These are phyloP conservation scores for Diaporthe sp. DNA, from an alignment of 2,329 filamentous ascomycete genomes.

Conservation along the genomic window DNA sequence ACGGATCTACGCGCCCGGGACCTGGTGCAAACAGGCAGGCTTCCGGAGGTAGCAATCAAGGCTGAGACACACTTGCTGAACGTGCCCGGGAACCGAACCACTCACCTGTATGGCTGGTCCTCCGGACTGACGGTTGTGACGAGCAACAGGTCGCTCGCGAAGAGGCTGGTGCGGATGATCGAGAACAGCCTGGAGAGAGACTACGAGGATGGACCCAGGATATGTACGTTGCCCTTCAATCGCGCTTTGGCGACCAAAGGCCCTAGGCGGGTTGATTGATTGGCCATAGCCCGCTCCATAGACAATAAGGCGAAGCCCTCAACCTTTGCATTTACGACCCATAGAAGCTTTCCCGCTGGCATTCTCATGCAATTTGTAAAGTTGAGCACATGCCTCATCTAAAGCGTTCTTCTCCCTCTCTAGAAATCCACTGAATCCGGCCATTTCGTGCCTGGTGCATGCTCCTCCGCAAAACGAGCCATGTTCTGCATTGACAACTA, in stretches of 20 bases:
- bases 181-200: slow-evolving; percentile 35
- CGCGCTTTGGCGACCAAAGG: slow-evolving; percentile 40
- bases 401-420: too few relatives aligned
- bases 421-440: not conserved
- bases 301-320: not conserved
- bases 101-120: slow-evolving; percentile 33
- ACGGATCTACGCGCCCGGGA: not conserved
- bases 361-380: too few relatives aligned
- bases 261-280: slow-evolving; percentile 25
- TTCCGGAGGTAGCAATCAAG: slow-evolving; percentile 34
- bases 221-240: slow-evolving; percentile 35
- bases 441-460: too few relatives aligned
- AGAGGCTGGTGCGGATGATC: slow-evolving; percentile 33
- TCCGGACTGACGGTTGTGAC: slow-evolving; percentile 32
- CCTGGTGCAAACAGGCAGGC: slow-evolving; percentile 23
- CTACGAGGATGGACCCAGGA: slow-evolving; percentile 36
- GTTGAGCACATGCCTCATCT: not conserved
- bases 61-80: slow-evolving; percentile 30
- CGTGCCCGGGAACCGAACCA: slow-evolving; percentile 33
- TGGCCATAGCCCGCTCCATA: not conserved
- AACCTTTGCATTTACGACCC: not conserved
- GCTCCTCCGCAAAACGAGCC: too few relatives aligned
- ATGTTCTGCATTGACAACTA: too few relatives aligned
- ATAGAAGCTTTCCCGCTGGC: not conserved
- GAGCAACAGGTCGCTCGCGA: slow-evolving; percentile 34